Evolutionary conservation across 2,329 filamentous ascomycete species (phyloP), one percentile per base, ranked within the genome.

Genomic region (Lachnellula subtilissima): DNA sequence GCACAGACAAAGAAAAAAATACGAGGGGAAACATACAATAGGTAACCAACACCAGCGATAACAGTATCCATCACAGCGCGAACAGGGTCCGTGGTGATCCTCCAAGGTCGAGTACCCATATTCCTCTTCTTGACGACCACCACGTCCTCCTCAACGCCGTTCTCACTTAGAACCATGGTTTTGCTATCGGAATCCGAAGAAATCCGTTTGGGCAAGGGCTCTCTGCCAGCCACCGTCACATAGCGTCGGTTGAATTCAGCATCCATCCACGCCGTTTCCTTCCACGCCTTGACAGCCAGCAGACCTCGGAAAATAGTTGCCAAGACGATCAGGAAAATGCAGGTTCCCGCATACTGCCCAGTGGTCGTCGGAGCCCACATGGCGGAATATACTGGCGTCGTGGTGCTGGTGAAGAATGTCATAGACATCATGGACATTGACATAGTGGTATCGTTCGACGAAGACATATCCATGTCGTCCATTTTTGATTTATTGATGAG

Each of bases 281-380:
- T 80, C 72, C 76, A 84, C 74, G 74, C 83, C 70, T 90, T 91
- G 65, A 82, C 76, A 2, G 91, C 91, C 50, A 93, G 75, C 15
- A 96, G 77, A 19, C 78, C 74, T 52, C 92, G 88, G 67, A 87
- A 85, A 55, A 87, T 67, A 58, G 86, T 77, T 58, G 85, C 86
- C 51, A 97, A 84, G 46, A 88, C 65, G 69, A 96, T 85, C 57
- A 97, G 81, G 74, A 97, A 97, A 71, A 97, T 89, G 76, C 93
- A 96, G 28, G 91, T 96, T 54, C 85, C 93, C 1, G 90, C 91
- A 73, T 97, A 97, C 57, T 80, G 75, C 64, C 87, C 90, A 5
- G 79, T 75, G 37, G 75, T 85, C 28, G 69, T 73, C 5, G 93
- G 93, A 2, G 88, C 87, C 91, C 92, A 97, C 52, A 77, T 71